These are phyloP conservation scores for Axilococcus clingmanii DNA, from an alignment of 139 green algal genomes.

Conservation along the genomic window DNA sequence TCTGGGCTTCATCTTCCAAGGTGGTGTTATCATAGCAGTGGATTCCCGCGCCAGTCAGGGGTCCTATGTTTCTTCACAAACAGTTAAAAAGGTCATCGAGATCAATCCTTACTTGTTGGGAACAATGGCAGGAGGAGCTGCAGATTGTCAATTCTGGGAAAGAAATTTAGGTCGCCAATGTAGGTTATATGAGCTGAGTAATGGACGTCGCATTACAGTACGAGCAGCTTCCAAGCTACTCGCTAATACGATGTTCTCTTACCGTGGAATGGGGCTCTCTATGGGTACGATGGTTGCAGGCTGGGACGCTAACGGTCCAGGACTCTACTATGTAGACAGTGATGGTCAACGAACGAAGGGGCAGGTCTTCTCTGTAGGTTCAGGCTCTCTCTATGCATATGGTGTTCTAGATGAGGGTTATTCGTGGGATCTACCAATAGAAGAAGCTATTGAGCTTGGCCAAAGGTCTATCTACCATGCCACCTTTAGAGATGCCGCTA, in stretches of 20 bases:
- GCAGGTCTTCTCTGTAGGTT: constrained; percentile 91
- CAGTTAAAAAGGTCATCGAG: constrained; percentile 98
- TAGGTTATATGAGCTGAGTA: constrained; percentile 92
- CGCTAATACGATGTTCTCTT: constrained; percentile 96
- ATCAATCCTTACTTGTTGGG: constrained; percentile 98
- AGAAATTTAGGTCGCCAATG: constrained; percentile 84
- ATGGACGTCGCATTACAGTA: constrained; percentile 93
- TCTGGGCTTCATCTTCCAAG: constrained; percentile 95
- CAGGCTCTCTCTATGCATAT: constrained; percentile 91
- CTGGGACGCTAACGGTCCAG: constrained; percentile 76
- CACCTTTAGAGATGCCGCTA: constrained; percentile 94
- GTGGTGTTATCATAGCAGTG: constrained; percentile 93
- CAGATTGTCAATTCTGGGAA: constrained; percentile 98
- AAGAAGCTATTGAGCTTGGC: constrained; percentile 90
- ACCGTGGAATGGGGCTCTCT: constrained; percentile 92
- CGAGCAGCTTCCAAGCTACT: constrained; percentile 93
- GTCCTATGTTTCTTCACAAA: constrained; percentile 97
- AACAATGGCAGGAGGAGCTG: constrained; percentile 97
- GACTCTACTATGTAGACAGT: constrained; percentile 96
- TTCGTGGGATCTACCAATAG: constrained; percentile 80
- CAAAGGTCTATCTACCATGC: constrained; percentile 95
- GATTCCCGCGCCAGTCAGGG: constrained; percentile 95
- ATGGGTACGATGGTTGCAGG: constrained; percentile 98
- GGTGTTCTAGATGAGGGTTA: constrained; percentile 92
- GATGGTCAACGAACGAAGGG: constrained; percentile 92